A percentile compares a stretch with the other conserved stretches of the same genome.
Conservation (phyloP, 129 eudicot species). For the Apium graveolens region DNA sequence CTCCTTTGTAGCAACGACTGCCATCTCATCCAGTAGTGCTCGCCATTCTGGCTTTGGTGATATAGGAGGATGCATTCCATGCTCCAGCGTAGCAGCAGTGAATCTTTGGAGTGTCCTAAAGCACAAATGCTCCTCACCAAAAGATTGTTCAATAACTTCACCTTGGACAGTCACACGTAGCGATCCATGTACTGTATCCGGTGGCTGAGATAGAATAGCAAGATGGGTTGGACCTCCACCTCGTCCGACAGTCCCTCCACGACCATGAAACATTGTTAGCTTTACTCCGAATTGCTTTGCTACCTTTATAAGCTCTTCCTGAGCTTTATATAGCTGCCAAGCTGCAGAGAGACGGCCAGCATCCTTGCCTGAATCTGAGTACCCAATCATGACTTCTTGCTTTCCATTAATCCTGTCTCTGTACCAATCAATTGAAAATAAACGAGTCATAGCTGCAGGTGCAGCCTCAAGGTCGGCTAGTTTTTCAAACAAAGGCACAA, state of each 20-base stretch:
- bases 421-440: slow-evolving; percentile 76
- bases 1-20: slow-evolving; percentile 63
- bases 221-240: slow-evolving; percentile 89
- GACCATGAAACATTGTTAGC: slow-evolving; percentile 78
- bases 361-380: slow-evolving; percentile 81
- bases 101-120: slow-evolving; percentile 71
- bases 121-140: slow-evolving; percentile 80
- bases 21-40: slow-evolving; percentile 67
- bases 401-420: slow-evolving; percentile 47
- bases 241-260: slow-evolving; percentile 84
- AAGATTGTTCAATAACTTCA: slow-evolving; percentile 75
- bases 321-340: slow-evolving; percentile 78
- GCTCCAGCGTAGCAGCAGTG: slow-evolving; percentile 81
- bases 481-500: slow-evolving; percentile 73
- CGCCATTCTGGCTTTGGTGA: slow-evolving; percentile 87
- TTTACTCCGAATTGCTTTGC: slow-evolving; percentile 63
- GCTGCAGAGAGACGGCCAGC: slow-evolving; percentile 87
- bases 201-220: slow-evolving; percentile 82
- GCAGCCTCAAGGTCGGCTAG: slow-evolving; percentile 73
- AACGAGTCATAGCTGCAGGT: slow-evolving; percentile 57
- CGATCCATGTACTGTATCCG: slow-evolving; percentile 67
- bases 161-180: slow-evolving; percentile 89
- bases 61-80: slow-evolving; percentile 78
- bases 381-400: slow-evolving; percentile 89
- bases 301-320: slow-evolving; percentile 58